These are phyloP conservation scores for Starmerella apis DNA, from an alignment of 805 yeast genomes.

Conservation along the genomic window DNA sequence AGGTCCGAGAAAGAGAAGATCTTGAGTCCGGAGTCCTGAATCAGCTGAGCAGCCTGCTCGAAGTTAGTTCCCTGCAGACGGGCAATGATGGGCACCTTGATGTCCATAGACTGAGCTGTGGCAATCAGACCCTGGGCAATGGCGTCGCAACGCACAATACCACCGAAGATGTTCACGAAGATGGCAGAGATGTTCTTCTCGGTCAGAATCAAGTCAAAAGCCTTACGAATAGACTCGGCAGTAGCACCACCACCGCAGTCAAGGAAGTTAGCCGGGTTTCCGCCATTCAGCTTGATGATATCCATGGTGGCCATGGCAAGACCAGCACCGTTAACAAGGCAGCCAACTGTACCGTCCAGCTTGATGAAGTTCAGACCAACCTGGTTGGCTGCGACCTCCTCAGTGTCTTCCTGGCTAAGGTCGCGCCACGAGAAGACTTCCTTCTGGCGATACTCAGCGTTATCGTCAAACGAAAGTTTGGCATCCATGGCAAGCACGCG, in stretches of 20 bases:
- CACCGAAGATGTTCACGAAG: slow-evolving; percentile 97
- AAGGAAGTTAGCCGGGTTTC: slow-evolving; percentile 97
- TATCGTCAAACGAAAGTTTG: slow-evolving; percentile 95
- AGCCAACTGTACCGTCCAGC: slow-evolving; percentile 96
- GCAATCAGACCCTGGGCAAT: slow-evolving; percentile 96
- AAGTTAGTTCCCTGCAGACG: slow-evolving; percentile 98
- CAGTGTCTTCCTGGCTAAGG: slow-evolving; percentile 93
- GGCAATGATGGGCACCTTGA: slow-evolving; percentile 89
- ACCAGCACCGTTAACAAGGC: slow-evolving; percentile 99
- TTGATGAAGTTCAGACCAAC: slow-evolving; percentile 91
- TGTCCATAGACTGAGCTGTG: slow-evolving; percentile 83
- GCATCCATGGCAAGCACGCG: slow-evolving; percentile 98
- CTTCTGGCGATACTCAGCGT: slow-evolving; percentile 87
- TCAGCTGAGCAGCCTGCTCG: slow-evolving; percentile 77
- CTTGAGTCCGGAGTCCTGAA: slow-evolving; percentile 80
- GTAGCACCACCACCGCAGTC: slow-evolving; percentile 99
- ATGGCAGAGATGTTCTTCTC: slow-evolving; percentile 87
- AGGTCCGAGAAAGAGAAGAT: slow-evolving; percentile 84
- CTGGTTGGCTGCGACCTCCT: slow-evolving; percentile 85
- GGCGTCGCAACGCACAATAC: slow-evolving; percentile 98
- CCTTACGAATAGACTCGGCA: slow-evolving; percentile 94
- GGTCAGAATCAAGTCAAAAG: slow-evolving; percentile 82
- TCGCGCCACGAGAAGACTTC: slow-evolving; percentile 97
- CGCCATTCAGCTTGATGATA: slow-evolving; percentile 94
- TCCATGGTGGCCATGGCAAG: slow-evolving; percentile 99